These are phyloP conservation scores for Tulasnella calospora DNA, from an alignment of 768 basidiomycete species.

Conservation along the genomic window DNA sequence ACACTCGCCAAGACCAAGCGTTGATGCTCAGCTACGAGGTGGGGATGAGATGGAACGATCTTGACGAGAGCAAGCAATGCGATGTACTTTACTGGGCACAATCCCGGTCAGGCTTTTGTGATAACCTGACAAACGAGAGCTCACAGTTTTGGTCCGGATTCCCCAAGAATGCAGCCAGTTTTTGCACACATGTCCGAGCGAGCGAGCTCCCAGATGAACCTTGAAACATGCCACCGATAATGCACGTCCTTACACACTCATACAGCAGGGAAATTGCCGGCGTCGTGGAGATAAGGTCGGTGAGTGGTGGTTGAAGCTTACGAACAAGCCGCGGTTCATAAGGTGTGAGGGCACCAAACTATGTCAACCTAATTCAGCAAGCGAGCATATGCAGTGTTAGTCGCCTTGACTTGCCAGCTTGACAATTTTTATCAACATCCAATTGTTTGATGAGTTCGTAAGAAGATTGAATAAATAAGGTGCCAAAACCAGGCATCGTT, in stretches of 20 bases:
- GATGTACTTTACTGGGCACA: conserved; percentile 85
- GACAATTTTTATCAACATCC: conserved; percentile 99
- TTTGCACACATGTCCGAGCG: conserved; percentile 85
- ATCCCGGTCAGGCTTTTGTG: neutral
- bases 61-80: conserved; percentile 91
- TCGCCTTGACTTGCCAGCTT: conserved; percentile 64
- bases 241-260: conserved; percentile 97
- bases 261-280: conserved; percentile 93
- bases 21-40: conserved; percentile 86
- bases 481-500: conserved; percentile 77
- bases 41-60: conserved; percentile 87
- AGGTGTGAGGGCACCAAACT: conserved; percentile 93
- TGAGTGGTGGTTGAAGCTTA: conserved; percentile 91
- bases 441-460: conserved; percentile 93
- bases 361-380: neutral
- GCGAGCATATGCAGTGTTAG: conserved; percentile 22
- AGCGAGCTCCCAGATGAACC: conserved; percentile 69
- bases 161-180: conserved; percentile 84
- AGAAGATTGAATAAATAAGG: conserved; percentile 90
- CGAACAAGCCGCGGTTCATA: conserved; percentile 88
- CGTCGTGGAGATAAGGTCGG: conserved; percentile 91
- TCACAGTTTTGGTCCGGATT: conserved; percentile 93
- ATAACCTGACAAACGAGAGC: conserved; percentile 35
- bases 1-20: conserved; percentile 85
- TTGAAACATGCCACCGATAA: conserved; percentile 92